Conservation (phyloP, 306 rosid species). For the Astragalus glycyphyllos region DNA sequence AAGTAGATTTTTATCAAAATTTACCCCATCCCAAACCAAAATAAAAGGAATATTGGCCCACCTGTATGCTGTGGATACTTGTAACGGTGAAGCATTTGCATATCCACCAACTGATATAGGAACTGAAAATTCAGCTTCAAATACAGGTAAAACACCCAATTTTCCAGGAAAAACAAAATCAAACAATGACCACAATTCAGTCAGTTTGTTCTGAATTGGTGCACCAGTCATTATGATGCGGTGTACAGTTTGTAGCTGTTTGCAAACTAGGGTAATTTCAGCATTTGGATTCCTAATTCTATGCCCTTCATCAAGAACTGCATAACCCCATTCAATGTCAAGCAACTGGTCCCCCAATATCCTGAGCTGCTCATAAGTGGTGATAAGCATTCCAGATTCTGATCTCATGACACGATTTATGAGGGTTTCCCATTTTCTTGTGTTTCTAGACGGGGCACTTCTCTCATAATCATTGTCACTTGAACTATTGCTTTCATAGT, state of each 20-base stretch:
- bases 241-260: conserved; percentile 94
- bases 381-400: conserved; percentile 88
- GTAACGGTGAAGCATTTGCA: conserved; percentile 97
- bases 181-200: conserved; percentile 96
- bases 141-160: conserved; percentile 96
- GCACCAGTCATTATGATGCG: conserved; percentile 98
- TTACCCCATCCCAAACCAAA: neutral
- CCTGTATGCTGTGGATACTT: conserved; percentile 99
- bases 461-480: conserved; percentile 60
- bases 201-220: conserved; percentile 96
- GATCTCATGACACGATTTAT: conserved; percentile 71
- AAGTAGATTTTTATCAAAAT: neutral
- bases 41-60: conserved; percentile 37
- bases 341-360: conserved; percentile 81
- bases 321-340: conserved; percentile 92
- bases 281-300: conserved; percentile 96
- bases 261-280: conserved; percentile 87
- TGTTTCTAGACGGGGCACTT: conserved; percentile 50
- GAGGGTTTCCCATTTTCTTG: conserved; percentile 82
- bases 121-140: conserved; percentile 97
- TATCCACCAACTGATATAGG: conserved; percentile 98
- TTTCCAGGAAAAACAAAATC: conserved; percentile 99
- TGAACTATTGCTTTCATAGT: conserved; percentile 67
- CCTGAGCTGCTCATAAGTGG: conserved; percentile 96
- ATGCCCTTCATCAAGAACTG: conserved; percentile 96